Percentiles rank a stretch among this genome's conserved stretches.
Conservation (phyloP, 2,329 filamentous ascomycete genomes). For the Botrytis aclada region DNA sequence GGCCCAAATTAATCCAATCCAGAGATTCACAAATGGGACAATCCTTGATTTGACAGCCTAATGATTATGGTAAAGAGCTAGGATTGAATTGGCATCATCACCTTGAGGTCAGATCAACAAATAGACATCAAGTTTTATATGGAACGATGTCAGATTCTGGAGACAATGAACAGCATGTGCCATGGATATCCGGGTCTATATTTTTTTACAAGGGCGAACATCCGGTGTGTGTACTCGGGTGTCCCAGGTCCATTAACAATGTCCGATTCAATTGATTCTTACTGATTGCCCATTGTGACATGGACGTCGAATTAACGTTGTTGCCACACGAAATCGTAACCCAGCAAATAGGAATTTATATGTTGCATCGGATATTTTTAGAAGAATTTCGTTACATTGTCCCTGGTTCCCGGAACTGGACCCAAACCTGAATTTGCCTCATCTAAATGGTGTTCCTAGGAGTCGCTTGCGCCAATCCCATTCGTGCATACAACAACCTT, state of each 20-base stretch:
- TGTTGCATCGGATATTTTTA: conserved; percentile 1
- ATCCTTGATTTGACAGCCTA: neutral
- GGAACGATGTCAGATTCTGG: neutral
- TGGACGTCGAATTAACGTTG: conserved; percentile 6
- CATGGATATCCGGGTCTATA: neutral
- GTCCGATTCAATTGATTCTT: too few species aligned
- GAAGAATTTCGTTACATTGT: neutral
- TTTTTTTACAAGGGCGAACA: neutral
- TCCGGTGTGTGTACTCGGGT: neutral
- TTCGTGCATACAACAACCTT: neutral
- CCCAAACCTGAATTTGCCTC: neutral
- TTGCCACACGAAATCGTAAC: neutral
- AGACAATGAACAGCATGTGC: neutral
- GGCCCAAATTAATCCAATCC: neutral
- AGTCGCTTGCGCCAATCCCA: neutral
- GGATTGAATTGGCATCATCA: neutral
- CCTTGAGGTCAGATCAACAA: conserved; percentile 2
- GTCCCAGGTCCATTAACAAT: neutral
- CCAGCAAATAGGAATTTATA: neutral
- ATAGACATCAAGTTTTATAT: neutral
- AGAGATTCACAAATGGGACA: neutral
- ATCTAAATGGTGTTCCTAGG: neutral
- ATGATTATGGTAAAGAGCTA: neutral
- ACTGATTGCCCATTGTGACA: neutral
- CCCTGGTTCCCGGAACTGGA: conserved; percentile 2